These are phyloP conservation scores for Rhizoctonia solani DNA, from an alignment of 1,284 basidiomycete genomes.

Conservation along the genomic window DNA sequence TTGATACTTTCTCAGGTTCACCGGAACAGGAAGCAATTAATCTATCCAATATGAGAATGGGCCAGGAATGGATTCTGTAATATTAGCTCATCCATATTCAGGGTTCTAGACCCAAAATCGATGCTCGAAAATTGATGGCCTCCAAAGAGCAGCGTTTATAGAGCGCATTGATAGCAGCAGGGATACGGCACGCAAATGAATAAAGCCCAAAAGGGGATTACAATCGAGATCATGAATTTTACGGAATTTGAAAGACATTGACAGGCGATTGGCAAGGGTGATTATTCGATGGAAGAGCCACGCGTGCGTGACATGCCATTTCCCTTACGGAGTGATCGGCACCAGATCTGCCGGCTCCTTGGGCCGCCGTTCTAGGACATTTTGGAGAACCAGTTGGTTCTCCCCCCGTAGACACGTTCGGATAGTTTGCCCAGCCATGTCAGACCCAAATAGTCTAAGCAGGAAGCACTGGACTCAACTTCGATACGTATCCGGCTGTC, in stretches of 20 bases:
- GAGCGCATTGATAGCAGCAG: not conserved
- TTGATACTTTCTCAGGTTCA: not conserved
- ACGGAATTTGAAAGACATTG: not conserved
- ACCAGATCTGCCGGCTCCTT: conserved; percentile 22
- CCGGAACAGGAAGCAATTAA: not conserved
- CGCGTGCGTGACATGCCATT: conserved; percentile 31
- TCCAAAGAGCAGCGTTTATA: not conserved
- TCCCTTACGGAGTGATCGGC: conserved; percentile 23
- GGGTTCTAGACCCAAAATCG: not conserved
- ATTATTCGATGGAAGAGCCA: conserved; percentile 27
- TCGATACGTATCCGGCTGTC: conserved; percentile 1
- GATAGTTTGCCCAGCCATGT: conserved; percentile 22
- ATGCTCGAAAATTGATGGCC: not conserved
- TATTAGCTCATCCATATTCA: not conserved
- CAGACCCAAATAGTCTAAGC: conserved; percentile 20
- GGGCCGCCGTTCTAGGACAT: conserved; percentile 20
- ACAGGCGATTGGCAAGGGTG: conserved; percentile 23
- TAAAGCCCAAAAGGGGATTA: conserved; percentile 8
- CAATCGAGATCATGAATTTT: not conserved
- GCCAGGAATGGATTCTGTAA: not conserved
- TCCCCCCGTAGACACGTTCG: conserved; percentile 3
- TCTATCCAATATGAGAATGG: conserved; percentile 4
- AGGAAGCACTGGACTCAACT: not conserved
- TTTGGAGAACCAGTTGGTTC: not conserved
- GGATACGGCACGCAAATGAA: not conserved